Evolutionary conservation across 2,329 filamentous ascomycete species (phyloP).

Genomic region (Elsinoe perseae): DNA sequence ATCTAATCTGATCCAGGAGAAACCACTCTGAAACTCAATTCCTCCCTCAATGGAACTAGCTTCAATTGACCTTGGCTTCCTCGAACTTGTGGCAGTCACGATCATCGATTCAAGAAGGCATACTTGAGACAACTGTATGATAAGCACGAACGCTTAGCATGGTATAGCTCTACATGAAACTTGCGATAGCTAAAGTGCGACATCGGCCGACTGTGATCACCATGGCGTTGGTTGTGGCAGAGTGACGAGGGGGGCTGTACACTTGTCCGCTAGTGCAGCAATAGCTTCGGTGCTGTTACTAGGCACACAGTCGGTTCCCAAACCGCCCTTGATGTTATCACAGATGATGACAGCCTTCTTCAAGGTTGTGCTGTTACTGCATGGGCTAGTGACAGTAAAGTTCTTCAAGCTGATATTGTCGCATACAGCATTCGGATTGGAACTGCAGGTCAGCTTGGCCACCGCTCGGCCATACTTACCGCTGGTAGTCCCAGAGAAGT

Average conservation of each 20-base stretch:
- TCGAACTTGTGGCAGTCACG: too few species aligned
- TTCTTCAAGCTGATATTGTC: slow-evolving; percentile 48
- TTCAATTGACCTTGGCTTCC: too few species aligned
- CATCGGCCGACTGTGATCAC: too few species aligned
- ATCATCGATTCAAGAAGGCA: too few species aligned
- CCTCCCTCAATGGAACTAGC: too few species aligned
- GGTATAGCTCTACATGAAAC: too few species aligned
- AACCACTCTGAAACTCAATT: too few species aligned
- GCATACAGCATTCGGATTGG: slow-evolving; percentile 40
- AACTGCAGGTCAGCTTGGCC: slow-evolving; percentile 48
- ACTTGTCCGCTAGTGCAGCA: slow-evolving; percentile 5
- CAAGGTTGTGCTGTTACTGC: slow-evolving; percentile 24
- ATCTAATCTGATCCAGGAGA: too few species aligned
- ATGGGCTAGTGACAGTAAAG: slow-evolving; percentile 49
- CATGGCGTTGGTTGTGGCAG: background rate
- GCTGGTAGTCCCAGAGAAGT: slow-evolving; percentile 50
- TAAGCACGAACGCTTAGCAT: too few species aligned
- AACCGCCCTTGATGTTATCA: slow-evolving; percentile 30
- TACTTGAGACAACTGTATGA: too few species aligned
- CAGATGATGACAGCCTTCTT: slow-evolving; percentile 14
- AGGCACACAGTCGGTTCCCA: slow-evolving; percentile 23
- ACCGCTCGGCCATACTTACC: slow-evolving; percentile 50
- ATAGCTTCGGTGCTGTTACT: slow-evolving; percentile 5
- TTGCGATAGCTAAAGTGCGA: too few species aligned
- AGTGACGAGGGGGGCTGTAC: background rate